Evolutionary conservation across 2,329 filamentous ascomycete species (phyloP).

Genomic region (Sporothrix dimorphospora): DNA sequence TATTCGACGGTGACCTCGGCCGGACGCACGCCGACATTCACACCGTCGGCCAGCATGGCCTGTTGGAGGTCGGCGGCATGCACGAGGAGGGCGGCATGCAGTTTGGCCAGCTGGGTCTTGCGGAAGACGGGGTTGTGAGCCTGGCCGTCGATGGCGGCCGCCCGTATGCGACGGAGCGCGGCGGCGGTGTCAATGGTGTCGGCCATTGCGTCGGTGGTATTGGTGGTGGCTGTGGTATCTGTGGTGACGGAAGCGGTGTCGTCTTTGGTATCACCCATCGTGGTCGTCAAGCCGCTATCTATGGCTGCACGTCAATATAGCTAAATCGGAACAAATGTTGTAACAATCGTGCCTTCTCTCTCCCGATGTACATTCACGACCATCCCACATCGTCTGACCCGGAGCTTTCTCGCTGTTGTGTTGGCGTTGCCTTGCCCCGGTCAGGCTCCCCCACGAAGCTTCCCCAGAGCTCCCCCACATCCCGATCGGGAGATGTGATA

Average conservation of each 20-base stretch:
- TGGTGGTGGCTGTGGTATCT: neutral
- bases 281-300: neutral
- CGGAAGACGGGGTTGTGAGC: constrained; percentile 9
- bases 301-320: neutral
- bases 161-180: neutral
- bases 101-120: constrained; percentile 7
- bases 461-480: neutral
- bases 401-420: neutral
- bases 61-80: neutral
- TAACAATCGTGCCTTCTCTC: too few relatives aligned
- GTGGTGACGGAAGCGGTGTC: neutral
- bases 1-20: neutral
- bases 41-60: neutral
- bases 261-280: neutral
- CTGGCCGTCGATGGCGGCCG: constrained; percentile 9
- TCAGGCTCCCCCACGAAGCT: neutral
- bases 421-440: neutral
- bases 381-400: neutral
- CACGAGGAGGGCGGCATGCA: neutral
- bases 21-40: neutral
- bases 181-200: neutral
- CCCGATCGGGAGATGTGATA: neutral
- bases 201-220: neutral
- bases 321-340: neutral
- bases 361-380: too few relatives aligned